Conservation (phyloP, 768 basidiomycete genomes). For the Leccinum truebloodii region DNA sequence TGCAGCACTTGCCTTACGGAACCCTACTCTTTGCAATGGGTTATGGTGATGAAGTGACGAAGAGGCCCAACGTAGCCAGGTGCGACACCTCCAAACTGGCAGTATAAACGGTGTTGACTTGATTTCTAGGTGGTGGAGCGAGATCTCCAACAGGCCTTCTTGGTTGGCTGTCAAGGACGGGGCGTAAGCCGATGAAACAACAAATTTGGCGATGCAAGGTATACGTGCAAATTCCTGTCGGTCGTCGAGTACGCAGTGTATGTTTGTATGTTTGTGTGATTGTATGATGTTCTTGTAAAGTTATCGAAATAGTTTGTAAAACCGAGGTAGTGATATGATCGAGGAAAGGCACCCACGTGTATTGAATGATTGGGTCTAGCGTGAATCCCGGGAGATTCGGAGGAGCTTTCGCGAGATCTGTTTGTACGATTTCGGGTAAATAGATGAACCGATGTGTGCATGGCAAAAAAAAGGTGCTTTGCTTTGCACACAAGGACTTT, state of each 20-base stretch:
- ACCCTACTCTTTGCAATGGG: conserved; percentile 26
- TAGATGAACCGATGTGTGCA: too few species aligned
- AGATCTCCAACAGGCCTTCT: conserved; percentile 33
- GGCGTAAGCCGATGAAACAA: not conserved
- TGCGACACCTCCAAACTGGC: conserved; percentile 17
- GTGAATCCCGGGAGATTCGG: not conserved
- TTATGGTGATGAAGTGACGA: conserved; percentile 29
- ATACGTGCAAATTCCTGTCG: not conserved
- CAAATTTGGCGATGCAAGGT: not conserved
- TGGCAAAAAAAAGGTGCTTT: too few species aligned
- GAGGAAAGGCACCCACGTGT: not conserved
- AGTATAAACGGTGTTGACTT: conserved; percentile 3
- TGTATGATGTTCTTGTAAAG: not conserved
- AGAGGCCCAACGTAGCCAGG: conserved; percentile 47
- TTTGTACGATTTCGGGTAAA: not conserved
- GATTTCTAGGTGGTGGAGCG: conserved; percentile 51
- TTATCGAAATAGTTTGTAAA: not conserved
- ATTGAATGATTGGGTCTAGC: not conserved
- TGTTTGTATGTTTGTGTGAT: not conserved
- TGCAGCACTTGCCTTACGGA: conserved; percentile 56
- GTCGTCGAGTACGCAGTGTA: not conserved
- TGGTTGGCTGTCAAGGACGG: not conserved
- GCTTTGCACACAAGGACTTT: too few species aligned
- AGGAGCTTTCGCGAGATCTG: not conserved
- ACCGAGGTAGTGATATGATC: not conserved